phyloP scores from a whole-genome alignment of 2,329 filamentous ascomycete species.

The Pseudogymnoascus sp. region DNA sequence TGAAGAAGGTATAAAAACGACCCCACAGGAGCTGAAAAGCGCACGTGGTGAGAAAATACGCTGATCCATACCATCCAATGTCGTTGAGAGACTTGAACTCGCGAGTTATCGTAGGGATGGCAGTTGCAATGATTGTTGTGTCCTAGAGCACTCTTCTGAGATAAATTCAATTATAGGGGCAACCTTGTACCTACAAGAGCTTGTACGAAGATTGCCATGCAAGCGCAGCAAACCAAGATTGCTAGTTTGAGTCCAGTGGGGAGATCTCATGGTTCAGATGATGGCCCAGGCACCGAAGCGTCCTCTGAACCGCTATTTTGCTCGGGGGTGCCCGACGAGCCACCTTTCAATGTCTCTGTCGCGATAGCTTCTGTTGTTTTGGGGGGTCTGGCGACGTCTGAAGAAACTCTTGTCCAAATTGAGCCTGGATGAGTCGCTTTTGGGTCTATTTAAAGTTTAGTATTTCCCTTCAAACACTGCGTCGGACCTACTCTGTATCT shows the following conservation, averaged over 20 bases:
- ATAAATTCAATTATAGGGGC: conserved; percentile 36
- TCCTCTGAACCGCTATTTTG: background rate
- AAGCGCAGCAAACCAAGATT: background rate
- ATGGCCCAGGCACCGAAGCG: background rate
- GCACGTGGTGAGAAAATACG: conserved; percentile 28
- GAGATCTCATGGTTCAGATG: background rate
- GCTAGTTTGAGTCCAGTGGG: background rate
- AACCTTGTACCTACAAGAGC: conserved; percentile 28
- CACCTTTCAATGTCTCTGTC: background rate
- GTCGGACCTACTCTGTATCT: background rate
- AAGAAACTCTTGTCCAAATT: background rate
- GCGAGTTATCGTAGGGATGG: conserved; percentile 20
- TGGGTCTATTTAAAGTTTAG: background rate
- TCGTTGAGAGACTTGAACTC: conserved; percentile 20
- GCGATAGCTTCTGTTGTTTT: background rate
- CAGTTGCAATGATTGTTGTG: conserved; percentile 15
- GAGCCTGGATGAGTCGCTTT: background rate
- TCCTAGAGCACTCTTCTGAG: conserved; percentile 37
- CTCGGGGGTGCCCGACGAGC: background rate
- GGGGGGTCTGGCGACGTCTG: background rate
- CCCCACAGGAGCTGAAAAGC: conserved; percentile 21
- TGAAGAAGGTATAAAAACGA: conserved; percentile 25
- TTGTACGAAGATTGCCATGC: background rate
- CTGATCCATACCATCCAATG: conserved; percentile 33
- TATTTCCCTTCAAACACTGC: background rate